Evolutionary conservation across 352 stramenopile species (phyloP), one percentile per base, ranked within the genome.

Genomic region (Elongisporangium senticosum): DNA sequence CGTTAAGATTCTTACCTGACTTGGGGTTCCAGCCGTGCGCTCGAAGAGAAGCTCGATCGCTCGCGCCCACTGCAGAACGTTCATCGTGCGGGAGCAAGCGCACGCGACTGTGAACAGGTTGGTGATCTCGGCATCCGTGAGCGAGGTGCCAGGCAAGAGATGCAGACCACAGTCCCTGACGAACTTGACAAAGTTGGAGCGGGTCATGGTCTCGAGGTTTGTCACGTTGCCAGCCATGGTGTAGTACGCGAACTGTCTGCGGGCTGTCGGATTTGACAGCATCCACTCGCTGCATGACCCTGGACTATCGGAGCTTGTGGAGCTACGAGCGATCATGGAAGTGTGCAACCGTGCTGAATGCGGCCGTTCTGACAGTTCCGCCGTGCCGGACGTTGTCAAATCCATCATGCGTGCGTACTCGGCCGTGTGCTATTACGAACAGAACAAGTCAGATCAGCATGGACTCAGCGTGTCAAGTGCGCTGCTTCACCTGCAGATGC

Each of bases 171-270:
- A 90, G 54, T 90, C 74, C 33, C 75, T 76, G 20, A 77, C 80
- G 56, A 92, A 89, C 37, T 78, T 83, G 48, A 77, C 54, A 57
- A 92, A 92, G 53, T 72, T 77, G 55, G 63, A 78, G 6, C 74
- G 72, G 11, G 68, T 78, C 49, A 92, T 87, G 23, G 70, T 78
- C 20, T 79, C 68, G 15, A 92, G 64, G 56, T 92, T 90, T 11
- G 67, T 89, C 10, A 87, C 66, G 48, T 78, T 86, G 4, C 77
- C 66, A 14, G 71, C 61, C 61, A 87, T 86, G 2, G 79, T 73
- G 67, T 91, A 91, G 53, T 75, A 83, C 7, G 75, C 71, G 47
- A 91, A 89, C 39, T 87, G 71, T 15, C 74, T 85, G 7, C 77
- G 77, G 11, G 88, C 77, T 14, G 74, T 80, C 40, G 69, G 26